Percentiles rank a stretch among this genome's conserved stretches.
These are phyloP conservation scores for Penicillium sp. DNA, from an alignment of 2,329 filamentous ascomycete species.

Conservation along the genomic window DNA sequence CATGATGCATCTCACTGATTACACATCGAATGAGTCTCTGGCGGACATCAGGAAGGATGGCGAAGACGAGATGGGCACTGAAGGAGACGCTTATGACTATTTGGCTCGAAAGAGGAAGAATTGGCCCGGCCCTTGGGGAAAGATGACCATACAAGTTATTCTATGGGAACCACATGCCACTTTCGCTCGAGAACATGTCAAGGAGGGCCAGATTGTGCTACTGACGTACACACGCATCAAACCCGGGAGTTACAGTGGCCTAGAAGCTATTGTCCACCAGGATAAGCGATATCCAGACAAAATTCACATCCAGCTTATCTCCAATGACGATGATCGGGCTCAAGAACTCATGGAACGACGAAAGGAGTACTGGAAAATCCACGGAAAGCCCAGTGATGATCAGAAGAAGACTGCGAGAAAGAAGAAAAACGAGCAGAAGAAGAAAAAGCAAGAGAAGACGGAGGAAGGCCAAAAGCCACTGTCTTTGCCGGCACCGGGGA, in stretches of 20 bases:
- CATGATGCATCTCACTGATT: conserved; percentile 79
- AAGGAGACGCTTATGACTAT: conserved; percentile 64
- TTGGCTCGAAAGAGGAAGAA: conserved; percentile 40
- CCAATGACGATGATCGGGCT: conserved; percentile 51
- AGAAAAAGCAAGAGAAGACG: conserved; percentile 28
- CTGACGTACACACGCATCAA: conserved; percentile 76
- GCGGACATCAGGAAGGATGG: conserved; percentile 54
- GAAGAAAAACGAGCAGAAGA: conserved; percentile 35
- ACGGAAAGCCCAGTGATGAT: conserved; percentile 45
- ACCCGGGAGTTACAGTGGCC: conserved; percentile 54
- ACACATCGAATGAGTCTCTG: conserved; percentile 71
- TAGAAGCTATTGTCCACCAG: conserved; percentile 74
- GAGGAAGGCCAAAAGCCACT: conserved; percentile 38
- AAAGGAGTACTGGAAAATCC: conserved; percentile 63
- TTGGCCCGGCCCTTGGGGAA: conserved; percentile 77
- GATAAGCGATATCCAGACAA: conserved; percentile 59
- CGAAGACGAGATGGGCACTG: conserved; percentile 40
- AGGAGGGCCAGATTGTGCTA: conserved; percentile 63
- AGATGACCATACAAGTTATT: conserved; percentile 70
- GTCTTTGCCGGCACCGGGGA: conserved; percentile 28
- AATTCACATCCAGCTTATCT: conserved; percentile 62
- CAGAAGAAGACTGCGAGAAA: conserved; percentile 43
- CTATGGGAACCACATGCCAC: conserved; percentile 70
- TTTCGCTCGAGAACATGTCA: conserved; percentile 60
- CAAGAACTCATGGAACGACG: conserved; percentile 66